Conservation (phyloP, 208 protist species). For the Trypanosoma theileri region DNA sequence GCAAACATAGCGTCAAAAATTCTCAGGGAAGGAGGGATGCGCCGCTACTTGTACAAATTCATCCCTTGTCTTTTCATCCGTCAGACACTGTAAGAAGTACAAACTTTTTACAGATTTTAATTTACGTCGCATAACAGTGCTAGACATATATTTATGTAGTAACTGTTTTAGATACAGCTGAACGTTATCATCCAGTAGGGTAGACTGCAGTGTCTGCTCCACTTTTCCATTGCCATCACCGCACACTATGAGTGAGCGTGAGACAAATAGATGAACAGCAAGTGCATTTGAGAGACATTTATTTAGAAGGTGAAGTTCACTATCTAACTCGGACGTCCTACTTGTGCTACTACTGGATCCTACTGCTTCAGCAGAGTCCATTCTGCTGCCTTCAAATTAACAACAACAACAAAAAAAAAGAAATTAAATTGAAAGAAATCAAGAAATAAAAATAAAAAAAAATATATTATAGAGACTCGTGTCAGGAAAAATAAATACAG, state of each 20-base stretch:
- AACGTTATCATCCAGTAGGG: constrained; percentile 43
- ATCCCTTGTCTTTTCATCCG: constrained; percentile 37
- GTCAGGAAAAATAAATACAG: no score
- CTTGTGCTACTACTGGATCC: no score
- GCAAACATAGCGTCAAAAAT: constrained; percentile 16
- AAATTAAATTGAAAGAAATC: no score
- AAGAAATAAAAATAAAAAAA: no score
- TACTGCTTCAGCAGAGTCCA: no score
- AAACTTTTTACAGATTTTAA: constrained; percentile 44
- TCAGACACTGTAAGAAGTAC: constrained; percentile 76
- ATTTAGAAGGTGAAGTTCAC: constrained; percentile 62
- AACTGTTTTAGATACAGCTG: constrained; percentile 62
- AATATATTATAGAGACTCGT: no score
- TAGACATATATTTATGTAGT: constrained; percentile 48
- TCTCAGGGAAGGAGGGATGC: constrained; percentile 45
- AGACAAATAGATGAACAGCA: constrained; percentile 63
- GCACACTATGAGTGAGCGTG: constrained; percentile 35
- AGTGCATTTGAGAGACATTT: constrained; percentile 48
- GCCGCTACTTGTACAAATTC: constrained; percentile 70
- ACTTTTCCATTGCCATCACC: neutral
- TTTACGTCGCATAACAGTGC: constrained; percentile 35
- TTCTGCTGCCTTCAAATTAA: no score
- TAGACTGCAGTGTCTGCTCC: constrained; percentile 17
- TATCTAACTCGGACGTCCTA: neutral
- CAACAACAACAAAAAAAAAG: no score